Base-by-base conservation (phyloP, 2,329 filamentous ascomycete species). In the Arthrobotrys sinensis region DNA sequence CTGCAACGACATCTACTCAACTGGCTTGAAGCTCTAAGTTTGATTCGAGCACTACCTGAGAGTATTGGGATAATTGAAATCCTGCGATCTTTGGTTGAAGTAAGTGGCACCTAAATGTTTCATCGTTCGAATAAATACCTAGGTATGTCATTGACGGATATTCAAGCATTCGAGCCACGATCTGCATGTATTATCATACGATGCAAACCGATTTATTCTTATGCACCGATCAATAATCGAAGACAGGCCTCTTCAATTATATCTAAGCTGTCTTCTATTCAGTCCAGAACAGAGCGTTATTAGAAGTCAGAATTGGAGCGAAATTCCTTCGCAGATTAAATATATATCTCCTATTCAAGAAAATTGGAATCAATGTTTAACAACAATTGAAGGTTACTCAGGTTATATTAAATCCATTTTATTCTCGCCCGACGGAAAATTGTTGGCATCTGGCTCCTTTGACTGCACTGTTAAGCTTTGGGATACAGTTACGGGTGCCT, bases 21-120 rank as follows among this genome's bases (percentile, higher is more conserved):
- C 43, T 64, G 60, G 60, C 14, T 64, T 24, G 60, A 64, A 19
- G 60, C 60, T 64, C 53, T 64, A 28, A 64, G 60, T 21, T 34
- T 64, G 6, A 64, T 64, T 1, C 34, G 38, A 8, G 21, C 8
- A 24, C 6, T 64, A 12, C 16, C 34, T 24, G 53, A 60, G 1
- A 16, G 24, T 60, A 21, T 38, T 5, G 16, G 14, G 11, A 60
- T 60, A 12, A 16, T 38, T n/a, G 53, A 36, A 36, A 10, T 14
- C 3, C 3, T 60, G 11, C 32, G 34, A 11, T n/a, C 28, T 10
- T 36, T 36, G 8, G 7, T 7, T 38, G 16, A 24, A 4, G 53
- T 60, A 36, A 60, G 53, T 60, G 24, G 24, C 24, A 28, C 24
- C 24, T 2, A 28, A 4, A 28, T 4, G 24, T 28, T 28, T 28